These are phyloP conservation scores for Luzula sylvatica DNA, from an alignment of 176 grass and related monocot species.

Conservation along the genomic window DNA sequence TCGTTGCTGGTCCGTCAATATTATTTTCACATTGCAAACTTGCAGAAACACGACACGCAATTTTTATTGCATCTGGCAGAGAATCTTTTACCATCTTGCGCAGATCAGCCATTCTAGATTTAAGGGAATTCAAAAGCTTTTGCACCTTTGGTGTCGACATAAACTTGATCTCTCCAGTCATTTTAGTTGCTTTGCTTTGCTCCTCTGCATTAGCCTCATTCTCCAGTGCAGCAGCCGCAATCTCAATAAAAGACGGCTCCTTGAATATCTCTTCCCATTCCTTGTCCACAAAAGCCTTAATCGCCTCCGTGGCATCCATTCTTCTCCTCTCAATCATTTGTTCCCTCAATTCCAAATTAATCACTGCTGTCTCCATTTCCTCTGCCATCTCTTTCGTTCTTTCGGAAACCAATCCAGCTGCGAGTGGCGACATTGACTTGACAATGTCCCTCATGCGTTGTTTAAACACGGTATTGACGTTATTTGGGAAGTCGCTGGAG, in stretches of 20 bases:
- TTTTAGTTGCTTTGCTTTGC: not conserved
- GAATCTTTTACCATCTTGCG: not conserved
- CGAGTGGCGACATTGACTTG: not conserved
- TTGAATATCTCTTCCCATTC: not conserved
- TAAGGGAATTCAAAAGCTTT: not conserved
- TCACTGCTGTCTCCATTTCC: conserved; percentile 2
- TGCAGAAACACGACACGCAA: conserved; percentile 7
- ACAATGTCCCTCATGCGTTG: not conserved
- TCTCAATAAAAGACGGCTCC: conserved; percentile 12
- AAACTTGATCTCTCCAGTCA: not conserved
- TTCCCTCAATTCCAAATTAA: not conserved
- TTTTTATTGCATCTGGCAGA: conserved; percentile 10
- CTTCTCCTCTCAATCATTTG: not conserved
- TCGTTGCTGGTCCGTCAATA: not conserved
- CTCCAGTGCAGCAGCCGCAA: not conserved
- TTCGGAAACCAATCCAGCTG: not conserved
- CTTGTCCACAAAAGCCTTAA: conserved; percentile 13
- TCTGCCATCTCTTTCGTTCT: not conserved
- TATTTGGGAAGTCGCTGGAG: not conserved
- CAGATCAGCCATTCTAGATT: not conserved
- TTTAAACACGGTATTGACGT: not conserved
- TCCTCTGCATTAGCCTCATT: not conserved
- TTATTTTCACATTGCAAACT: not conserved
- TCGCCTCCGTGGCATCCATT: not conserved
- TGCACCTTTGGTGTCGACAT: not conserved